phyloP scores from a whole-genome alignment of 2,329 filamentous ascomycete species.

The Hypoxylon sp. region DNA sequence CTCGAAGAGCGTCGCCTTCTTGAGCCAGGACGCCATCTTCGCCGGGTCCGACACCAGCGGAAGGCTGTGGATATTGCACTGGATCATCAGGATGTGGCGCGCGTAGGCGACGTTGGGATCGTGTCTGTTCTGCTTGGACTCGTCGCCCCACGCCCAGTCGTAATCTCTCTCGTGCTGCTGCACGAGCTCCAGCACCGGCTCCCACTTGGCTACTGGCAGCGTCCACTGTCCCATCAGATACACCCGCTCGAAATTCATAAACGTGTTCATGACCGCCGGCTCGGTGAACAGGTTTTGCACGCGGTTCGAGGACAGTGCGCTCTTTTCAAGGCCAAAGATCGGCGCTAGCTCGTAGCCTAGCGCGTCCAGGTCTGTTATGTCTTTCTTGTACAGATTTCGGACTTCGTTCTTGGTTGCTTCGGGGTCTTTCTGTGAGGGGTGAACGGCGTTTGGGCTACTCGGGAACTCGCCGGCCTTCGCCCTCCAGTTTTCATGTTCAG shows the following conservation, averaged over 20 bases:
- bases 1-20: conserved; percentile 23
- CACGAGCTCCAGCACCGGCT: conserved; percentile 19
- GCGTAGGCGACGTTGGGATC: too few relatives aligned
- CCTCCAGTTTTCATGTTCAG: too few relatives aligned
- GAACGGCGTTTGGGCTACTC: not conserved
- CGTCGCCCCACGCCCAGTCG: not conserved
- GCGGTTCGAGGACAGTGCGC: conserved; percentile 25
- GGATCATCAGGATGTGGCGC: too few relatives aligned
- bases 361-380: conserved; percentile 27
- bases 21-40: conserved; percentile 37
- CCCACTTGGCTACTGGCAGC: conserved; percentile 32
- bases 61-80: too few relatives aligned
- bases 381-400: conserved; percentile 28
- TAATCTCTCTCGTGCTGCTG: conserved; percentile 4
- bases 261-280: conserved; percentile 19
- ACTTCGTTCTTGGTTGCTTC: conserved; percentile 30
- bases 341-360: conserved; percentile 35
- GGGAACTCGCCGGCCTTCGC: too few relatives aligned
- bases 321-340: conserved; percentile 37
- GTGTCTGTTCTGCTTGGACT: too few relatives aligned
- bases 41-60: too few relatives aligned
- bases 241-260: conserved; percentile 30
- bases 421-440: conserved; percentile 29
- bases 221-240: conserved; percentile 30
- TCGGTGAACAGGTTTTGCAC: conserved; percentile 37